Percentiles rank a stretch among this genome's conserved stretches.
Conservation (phyloP, 108 stramenopile genomes). For the Pelagomonas calceolata region DNA sequence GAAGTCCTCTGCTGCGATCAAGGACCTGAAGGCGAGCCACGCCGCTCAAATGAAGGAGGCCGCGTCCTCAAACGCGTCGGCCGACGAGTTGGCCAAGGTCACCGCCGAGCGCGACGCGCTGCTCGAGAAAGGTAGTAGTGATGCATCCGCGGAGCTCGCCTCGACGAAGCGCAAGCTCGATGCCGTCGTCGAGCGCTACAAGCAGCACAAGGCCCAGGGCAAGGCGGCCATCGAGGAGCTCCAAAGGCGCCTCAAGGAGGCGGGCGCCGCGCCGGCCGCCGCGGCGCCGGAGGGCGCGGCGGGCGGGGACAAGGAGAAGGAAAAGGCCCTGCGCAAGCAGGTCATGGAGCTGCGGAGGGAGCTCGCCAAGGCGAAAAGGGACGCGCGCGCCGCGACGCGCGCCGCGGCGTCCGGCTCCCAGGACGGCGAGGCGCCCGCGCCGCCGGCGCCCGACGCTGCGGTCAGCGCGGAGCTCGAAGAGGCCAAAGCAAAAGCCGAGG, state of each 20-base stretch:
- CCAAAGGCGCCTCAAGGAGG: neutral
- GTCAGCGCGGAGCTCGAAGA: no score
- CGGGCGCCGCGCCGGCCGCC: neutral
- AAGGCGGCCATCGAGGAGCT: neutral
- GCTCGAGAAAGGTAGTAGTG: neutral
- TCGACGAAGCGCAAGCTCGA: neutral
- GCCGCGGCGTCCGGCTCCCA: no score
- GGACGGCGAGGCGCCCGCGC: no score
- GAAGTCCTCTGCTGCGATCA: neutral
- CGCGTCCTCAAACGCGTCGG: no score
- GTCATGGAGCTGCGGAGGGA: no score
- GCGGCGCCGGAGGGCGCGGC: no score
- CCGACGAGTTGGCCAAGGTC: neutral
- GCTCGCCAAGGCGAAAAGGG: no score
- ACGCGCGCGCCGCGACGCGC: no score
- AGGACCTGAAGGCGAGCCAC: neutral
- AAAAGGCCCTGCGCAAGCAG: no score
- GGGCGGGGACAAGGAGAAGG: no score
- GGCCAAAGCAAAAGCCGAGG: no score
- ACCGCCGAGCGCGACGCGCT: neutral
- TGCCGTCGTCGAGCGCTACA: neutral
- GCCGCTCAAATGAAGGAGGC: neutral
- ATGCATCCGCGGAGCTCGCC: conserved; percentile 2
- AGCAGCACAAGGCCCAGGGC: neutral
- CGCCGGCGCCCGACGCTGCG: no score